Conservation (phyloP, 2,329 filamentous ascomycete genomes). For the Colletotrichum sp. region DNA sequence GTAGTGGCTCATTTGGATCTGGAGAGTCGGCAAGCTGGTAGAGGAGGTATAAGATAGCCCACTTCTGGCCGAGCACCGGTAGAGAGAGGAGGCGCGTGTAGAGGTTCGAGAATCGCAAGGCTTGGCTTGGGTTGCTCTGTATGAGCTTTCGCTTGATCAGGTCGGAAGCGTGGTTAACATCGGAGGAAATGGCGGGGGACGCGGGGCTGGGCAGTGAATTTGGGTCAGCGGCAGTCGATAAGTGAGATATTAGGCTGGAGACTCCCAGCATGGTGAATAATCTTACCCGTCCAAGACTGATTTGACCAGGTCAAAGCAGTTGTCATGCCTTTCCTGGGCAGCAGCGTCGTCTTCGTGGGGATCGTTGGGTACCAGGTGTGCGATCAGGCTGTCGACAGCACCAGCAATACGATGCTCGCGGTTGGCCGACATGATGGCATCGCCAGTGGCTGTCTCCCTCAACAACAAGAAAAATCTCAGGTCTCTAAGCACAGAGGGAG, state of each 20-base stretch:
- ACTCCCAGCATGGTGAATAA: not conserved
- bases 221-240: not conserved
- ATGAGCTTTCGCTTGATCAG: constrained; percentile 89
- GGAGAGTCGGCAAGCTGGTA: constrained; percentile 79
- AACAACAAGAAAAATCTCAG: not conserved
- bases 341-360: constrained; percentile 70
- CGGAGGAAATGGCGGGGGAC: constrained; percentile 64
- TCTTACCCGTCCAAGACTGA: constrained; percentile 57
- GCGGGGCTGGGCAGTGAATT: constrained; percentile 40
- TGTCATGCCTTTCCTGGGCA: constrained; percentile 72
- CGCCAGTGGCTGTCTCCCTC: not conserved
- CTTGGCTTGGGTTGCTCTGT: constrained; percentile 77
- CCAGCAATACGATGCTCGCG: constrained; percentile 71
- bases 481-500: not conserved
- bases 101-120: constrained; percentile 85
- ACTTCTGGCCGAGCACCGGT: constrained; percentile 93
- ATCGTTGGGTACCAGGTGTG: constrained; percentile 72
- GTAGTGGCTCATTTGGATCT: constrained; percentile 57
- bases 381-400: constrained; percentile 80
- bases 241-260: not conserved
- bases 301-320: constrained; percentile 58
- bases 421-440: constrained; percentile 31
- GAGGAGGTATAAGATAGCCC: constrained; percentile 92
- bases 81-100: constrained; percentile 90
- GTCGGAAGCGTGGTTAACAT: constrained; percentile 91